Conservation (phyloP, 106 monocot genomes). For the Dendrobium nobile region DNA sequence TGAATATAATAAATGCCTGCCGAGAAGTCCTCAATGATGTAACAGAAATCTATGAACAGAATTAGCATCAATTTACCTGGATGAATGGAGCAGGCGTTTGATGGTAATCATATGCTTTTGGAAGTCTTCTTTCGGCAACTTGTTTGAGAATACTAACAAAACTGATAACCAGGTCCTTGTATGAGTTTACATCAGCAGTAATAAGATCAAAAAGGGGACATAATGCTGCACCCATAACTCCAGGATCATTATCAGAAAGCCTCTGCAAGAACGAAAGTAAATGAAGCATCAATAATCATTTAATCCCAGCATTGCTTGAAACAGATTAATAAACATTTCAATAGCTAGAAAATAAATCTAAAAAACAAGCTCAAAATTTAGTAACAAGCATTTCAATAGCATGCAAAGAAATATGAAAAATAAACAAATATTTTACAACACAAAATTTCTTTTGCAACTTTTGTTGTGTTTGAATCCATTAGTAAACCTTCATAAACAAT, state of each 20-base stretch:
- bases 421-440: neutral
- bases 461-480: neutral
- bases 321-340: neutral
- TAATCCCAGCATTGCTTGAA: neutral
- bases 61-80: constrained; percentile 53
- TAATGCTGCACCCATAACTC: constrained; percentile 97
- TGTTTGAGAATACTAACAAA: constrained; percentile 97
- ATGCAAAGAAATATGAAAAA: neutral
- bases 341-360: neutral
- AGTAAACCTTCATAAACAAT: neutral
- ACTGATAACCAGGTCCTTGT: constrained; percentile 90
- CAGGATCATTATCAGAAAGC: constrained; percentile 94
- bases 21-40: neutral
- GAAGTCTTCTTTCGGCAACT: constrained; percentile 85
- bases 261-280: constrained; percentile 37
- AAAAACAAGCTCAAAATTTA: neutral
- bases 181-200: constrained; percentile 66
- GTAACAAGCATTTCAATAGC: neutral
- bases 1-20: neutral
- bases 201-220: constrained; percentile 97
- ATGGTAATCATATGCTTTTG: constrained; percentile 95
- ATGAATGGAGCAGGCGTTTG: constrained; percentile 98
- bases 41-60: neutral
- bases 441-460: neutral
- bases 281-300: neutral